Percentiles rank a stretch among this genome's conserved stretches.
Evolutionary conservation across 2,329 filamentous ascomycete genomes (phyloP).

Genomic region (Coniochaeta hoffmannii): DNA sequence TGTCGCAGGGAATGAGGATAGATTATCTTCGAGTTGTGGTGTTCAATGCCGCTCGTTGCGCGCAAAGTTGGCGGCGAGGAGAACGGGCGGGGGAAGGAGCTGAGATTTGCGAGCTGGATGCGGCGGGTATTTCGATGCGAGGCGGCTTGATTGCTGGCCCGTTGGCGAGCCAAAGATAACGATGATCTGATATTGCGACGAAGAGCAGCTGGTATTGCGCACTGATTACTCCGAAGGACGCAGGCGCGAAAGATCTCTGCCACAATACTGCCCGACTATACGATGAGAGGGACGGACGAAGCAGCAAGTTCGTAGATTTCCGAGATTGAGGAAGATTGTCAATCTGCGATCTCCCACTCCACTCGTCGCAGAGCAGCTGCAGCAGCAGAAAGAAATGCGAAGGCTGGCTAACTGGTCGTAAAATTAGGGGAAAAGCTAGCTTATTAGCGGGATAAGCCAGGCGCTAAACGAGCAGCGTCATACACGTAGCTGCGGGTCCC

Average conservation of each 20-base stretch:
- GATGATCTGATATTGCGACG: neutral
- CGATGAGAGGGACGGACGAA: neutral
- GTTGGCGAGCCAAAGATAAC: neutral
- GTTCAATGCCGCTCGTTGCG: neutral
- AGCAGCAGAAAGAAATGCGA: neutral
- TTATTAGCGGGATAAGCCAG: neutral
- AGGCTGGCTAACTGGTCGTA: neutral
- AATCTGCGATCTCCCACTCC: neutral
- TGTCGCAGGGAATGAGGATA: neutral
- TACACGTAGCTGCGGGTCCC: neutral
- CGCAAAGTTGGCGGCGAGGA: neutral
- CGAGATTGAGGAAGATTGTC: neutral
- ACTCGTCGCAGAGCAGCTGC: neutral
- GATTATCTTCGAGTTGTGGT: neutral
- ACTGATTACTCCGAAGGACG: neutral
- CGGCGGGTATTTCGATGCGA: neutral
- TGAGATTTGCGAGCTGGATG: neutral
- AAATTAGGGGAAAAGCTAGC: neutral
- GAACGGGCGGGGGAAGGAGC: neutral
- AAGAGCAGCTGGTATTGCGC: neutral
- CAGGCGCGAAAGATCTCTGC: neutral
- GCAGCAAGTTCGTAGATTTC: neutral
- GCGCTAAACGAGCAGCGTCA: slow-evolving; percentile 1
- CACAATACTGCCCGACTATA: neutral
- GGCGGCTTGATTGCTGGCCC: neutral